phyloP scores from a whole-genome alignment of 352 stramenopile genomes.

The Poterioochromonas sp. region DNA sequence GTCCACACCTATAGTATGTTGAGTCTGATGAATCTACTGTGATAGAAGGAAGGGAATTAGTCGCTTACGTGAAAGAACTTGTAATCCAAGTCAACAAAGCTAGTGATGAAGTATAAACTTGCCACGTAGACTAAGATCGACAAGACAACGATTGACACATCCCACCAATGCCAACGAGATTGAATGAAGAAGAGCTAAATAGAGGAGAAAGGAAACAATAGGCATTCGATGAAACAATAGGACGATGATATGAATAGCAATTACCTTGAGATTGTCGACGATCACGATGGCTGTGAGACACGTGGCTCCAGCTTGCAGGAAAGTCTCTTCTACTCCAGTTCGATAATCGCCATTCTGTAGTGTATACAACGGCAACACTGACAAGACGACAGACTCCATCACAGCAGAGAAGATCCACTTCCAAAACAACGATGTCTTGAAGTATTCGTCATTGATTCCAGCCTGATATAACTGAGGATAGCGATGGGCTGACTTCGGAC shows the following conservation, averaged over 20 bases:
- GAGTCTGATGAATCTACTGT: background rate
- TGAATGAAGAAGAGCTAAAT: slow-evolving; percentile 24
- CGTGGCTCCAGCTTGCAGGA: slow-evolving; percentile 83
- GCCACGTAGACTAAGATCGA: background rate
- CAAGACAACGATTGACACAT: background rate
- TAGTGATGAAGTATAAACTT: background rate
- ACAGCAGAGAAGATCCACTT: slow-evolving; percentile 7
- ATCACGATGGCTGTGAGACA: slow-evolving; percentile 86
- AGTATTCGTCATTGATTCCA: slow-evolving; percentile 53
- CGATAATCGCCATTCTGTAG: slow-evolving; percentile 57
- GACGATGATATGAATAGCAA: slow-evolving; percentile 69
- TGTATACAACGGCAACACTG: slow-evolving; percentile 63
- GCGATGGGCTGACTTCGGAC: slow-evolving; percentile 51
- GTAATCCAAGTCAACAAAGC: background rate
- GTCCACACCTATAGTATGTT: background rate
- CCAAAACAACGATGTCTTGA: slow-evolving; percentile 41
- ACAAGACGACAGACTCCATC: slow-evolving; percentile 26
- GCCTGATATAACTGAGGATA: slow-evolving; percentile 57
- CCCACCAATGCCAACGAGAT: background rate
- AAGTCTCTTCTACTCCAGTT: slow-evolving; percentile 67
- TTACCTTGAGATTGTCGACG: slow-evolving; percentile 86
- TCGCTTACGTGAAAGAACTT: background rate
- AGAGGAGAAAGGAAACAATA: background rate
- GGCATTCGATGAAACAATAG: slow-evolving; percentile 51
- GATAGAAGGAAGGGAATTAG: background rate